phyloP scores from a whole-genome alignment of 306 rosid genomes.

The Malus orientalis region DNA sequence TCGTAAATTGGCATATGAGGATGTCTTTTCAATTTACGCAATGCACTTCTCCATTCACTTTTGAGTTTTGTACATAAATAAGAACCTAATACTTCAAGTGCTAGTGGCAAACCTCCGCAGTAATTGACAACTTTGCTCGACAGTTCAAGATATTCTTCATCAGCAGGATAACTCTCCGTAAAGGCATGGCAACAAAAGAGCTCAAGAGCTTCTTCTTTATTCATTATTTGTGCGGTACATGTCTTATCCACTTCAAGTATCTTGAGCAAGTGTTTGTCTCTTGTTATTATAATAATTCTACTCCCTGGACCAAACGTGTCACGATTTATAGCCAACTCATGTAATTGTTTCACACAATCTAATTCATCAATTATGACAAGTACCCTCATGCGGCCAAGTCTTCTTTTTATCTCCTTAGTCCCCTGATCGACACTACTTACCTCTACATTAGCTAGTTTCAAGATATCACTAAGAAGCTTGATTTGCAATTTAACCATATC shows the following conservation, averaged over 20 bases:
- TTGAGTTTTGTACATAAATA: conserved; percentile 4
- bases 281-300: too few species aligned
- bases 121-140: conserved; percentile 2
- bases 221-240: neutral
- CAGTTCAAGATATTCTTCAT: neutral
- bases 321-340: too few species aligned
- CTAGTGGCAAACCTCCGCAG: conserved; percentile 35
- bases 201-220: conserved; percentile 5
- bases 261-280: too few species aligned
- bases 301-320: too few species aligned
- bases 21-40: conserved; percentile 10
- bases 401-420: neutral
- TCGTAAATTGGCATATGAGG: conserved; percentile 17
- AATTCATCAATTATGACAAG: too few species aligned
- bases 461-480: conserved; percentile 8
- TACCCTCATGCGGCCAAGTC: too few species aligned
- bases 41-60: conserved; percentile 17
- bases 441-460: neutral
- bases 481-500: neutral
- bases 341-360: too few species aligned
- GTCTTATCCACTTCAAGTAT: too few species aligned
- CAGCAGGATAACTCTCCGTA: neutral
- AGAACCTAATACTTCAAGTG: conserved; percentile 33
- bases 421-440: neutral
- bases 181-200: conserved; percentile 32